A percentile compares a stretch with the other conserved stretches of the same genome.
phyloP scores from a whole-genome alignment of 257 asterid species.

The Solanum clarkiae region DNA sequence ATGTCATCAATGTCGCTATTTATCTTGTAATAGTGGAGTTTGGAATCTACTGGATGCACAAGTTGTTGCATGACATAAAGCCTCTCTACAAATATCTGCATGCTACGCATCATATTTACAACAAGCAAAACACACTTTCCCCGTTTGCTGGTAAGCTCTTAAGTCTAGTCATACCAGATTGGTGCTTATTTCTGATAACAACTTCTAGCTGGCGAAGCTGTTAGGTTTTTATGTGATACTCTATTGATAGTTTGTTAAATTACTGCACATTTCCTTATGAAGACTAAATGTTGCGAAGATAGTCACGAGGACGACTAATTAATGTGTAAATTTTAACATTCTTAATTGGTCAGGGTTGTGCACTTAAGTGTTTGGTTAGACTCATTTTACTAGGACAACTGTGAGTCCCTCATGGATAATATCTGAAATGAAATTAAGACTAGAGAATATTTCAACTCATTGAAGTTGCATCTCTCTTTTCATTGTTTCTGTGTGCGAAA shows the following conservation, averaged over 20 bases:
- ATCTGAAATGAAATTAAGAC: background rate
- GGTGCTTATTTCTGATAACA: background rate
- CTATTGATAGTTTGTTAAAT: background rate
- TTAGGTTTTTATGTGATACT: background rate
- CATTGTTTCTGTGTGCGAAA: background rate
- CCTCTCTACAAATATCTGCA: conserved; percentile 94
- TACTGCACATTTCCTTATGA: background rate
- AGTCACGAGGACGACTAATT: background rate
- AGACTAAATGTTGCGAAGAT: background rate
- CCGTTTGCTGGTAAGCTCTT: conserved; percentile 81
- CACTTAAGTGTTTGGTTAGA: background rate
- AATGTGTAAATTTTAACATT: background rate
- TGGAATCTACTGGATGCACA: conserved; percentile 98
- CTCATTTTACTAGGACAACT: background rate
- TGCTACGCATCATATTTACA: conserved; percentile 91
- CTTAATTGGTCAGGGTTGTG: background rate
- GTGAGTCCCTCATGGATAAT: background rate
- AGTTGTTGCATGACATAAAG: conserved; percentile 87
- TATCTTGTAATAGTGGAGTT: conserved; percentile 83
- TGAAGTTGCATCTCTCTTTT: background rate
- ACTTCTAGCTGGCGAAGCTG: background rate
- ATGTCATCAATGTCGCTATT: conserved; percentile 25
- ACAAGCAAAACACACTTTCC: conserved; percentile 97
- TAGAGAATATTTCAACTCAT: background rate
- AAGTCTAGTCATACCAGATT: background rate